Evolutionary conservation across 768 basidiomycete genomes (phyloP).

Genomic region (Cyathus striatus): DNA sequence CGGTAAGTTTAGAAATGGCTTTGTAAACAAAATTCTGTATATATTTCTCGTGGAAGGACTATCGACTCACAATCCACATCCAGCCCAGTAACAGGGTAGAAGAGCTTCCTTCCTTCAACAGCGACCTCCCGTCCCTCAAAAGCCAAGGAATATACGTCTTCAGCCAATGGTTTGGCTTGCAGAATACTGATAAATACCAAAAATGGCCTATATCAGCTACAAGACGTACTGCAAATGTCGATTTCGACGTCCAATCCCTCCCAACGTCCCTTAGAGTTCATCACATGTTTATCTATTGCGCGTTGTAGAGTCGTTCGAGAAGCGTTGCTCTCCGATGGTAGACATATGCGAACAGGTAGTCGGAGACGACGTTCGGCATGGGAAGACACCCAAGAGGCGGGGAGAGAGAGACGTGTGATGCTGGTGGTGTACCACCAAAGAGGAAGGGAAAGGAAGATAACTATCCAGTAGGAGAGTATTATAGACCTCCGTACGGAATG

Average conservation of each 20-base stretch:
- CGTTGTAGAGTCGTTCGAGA: constrained; percentile 14
- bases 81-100: constrained; percentile 21
- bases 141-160: constrained; percentile 17
- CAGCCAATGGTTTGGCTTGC: no score
- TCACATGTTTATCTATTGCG: constrained; percentile 17
- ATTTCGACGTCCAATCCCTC: constrained; percentile 36
- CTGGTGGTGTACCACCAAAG: constrained; percentile 94
- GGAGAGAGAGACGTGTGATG: constrained; percentile 77
- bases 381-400: constrained; percentile 50
- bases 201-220: no score
- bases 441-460: constrained; percentile 76
- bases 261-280: constrained; percentile 27
- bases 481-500: constrained; percentile 49
- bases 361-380: constrained; percentile 39
- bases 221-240: constrained; percentile 28
- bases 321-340: constrained; percentile 13
- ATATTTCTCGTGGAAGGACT: no score
- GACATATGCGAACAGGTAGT: constrained; percentile 43
- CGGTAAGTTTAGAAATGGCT: constrained; percentile 19
- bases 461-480: constrained; percentile 70
- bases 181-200: no score
- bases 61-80: no score
- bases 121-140: constrained; percentile 7
- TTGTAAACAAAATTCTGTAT: background rate
- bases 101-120: constrained; percentile 21